Percentiles rank a stretch among this genome's conserved stretches.
Conservation (phyloP, 1,284 basidiomycete genomes). For the Laetiporus sulphureus region DNA sequence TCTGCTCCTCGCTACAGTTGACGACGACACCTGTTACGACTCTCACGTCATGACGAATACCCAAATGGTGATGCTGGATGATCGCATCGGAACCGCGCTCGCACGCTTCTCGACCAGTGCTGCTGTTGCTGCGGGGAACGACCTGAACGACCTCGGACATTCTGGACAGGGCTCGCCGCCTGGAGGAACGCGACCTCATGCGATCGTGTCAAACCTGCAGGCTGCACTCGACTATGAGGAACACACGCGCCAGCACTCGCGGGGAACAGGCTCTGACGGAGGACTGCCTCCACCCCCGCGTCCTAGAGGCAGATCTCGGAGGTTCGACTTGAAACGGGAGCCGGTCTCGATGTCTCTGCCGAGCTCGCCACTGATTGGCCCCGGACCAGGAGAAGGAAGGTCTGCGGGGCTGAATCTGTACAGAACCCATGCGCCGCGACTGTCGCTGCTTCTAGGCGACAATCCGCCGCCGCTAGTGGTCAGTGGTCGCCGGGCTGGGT, state of each 20-base stretch:
- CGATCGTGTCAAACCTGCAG: conserved; percentile 58
- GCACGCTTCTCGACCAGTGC: too few species aligned
- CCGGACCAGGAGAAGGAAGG: conserved; percentile 10
- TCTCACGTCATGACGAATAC: too few species aligned
- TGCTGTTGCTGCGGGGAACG: too few species aligned
- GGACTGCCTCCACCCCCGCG: conserved; percentile 13
- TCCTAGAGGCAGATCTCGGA: conserved; percentile 4
- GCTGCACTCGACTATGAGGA: conserved; percentile 58
- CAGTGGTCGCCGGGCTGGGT: not conserved
- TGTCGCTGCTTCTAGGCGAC: conserved; percentile 16
- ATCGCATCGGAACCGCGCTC: too few species aligned
- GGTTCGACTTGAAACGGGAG: conserved; percentile 5
- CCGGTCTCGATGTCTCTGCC: conserved; percentile 9
- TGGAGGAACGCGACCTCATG: too few species aligned
- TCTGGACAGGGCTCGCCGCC: too few species aligned
- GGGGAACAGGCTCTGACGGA: not conserved
- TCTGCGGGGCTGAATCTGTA: conserved; percentile 33
- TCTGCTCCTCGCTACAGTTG: too few species aligned
- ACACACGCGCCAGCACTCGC: conserved; percentile 15
- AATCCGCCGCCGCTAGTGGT: conserved; percentile 5
- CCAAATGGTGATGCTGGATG: too few species aligned
- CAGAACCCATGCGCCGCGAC: conserved; percentile 39
- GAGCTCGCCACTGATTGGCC: conserved; percentile 13
- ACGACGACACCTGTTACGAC: too few species aligned
- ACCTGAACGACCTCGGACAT: too few species aligned